These are phyloP conservation scores for Pilasporangium apinafurcum DNA, from an alignment of 352 stramenopile species.

Conservation along the genomic window DNA sequence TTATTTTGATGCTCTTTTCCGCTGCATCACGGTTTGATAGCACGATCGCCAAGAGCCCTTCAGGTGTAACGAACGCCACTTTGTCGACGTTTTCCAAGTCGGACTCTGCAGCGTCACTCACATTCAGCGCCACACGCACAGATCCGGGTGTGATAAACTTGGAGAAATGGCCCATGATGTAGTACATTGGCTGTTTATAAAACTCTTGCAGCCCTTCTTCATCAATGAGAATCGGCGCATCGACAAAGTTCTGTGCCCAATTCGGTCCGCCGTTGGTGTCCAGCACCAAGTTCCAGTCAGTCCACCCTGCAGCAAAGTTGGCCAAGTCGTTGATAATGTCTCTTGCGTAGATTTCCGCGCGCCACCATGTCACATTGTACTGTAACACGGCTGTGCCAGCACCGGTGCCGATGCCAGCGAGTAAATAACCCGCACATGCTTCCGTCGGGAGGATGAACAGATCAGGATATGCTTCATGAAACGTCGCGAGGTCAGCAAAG, in stretches of 20 bases:
- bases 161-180: conserved; percentile 26
- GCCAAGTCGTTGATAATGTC: conserved; percentile 67
- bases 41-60: conserved; percentile 19
- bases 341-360: conserved; percentile 41
- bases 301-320: conserved; percentile 50
- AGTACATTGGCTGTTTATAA: conserved; percentile 37
- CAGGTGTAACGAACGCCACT: conserved; percentile 26
- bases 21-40: conserved; percentile 30
- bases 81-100: conserved; percentile 18
- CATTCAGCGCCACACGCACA: conserved; percentile 14
- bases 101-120: neutral
- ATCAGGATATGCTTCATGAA: conserved; percentile 27
- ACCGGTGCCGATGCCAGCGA: conserved; percentile 18
- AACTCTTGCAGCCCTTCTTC: conserved; percentile 12
- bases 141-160: conserved; percentile 31
- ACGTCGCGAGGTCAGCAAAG: conserved; percentile 27
- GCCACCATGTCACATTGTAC: conserved; percentile 23
- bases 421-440: conserved; percentile 47
- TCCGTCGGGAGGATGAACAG: conserved; percentile 69
- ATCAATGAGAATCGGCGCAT: conserved; percentile 26
- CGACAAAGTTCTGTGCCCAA: conserved; percentile 36
- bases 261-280: conserved; percentile 38
- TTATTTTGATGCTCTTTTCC: conserved; percentile 19
- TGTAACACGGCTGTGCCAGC: conserved; percentile 20
- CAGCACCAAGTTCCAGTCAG: conserved; percentile 72